Conservation (phyloP, 1,284 basidiomycete genomes). For the Microbotryum silenes-acaulis region DNA sequence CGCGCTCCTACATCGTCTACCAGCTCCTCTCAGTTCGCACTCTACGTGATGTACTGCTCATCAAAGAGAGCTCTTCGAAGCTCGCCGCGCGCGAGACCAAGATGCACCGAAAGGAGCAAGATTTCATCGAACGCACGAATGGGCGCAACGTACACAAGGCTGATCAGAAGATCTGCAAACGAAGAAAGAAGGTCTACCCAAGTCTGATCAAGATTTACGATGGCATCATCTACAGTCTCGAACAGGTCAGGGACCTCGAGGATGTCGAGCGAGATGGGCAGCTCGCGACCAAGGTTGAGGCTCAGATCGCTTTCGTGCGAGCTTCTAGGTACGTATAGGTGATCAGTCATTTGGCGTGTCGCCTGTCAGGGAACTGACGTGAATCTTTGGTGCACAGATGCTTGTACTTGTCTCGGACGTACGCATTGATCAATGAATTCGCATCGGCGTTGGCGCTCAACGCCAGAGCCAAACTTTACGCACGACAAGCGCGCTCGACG, state of each 20-base stretch:
- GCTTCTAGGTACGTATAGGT: conserved; percentile 54
- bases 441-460: conserved; percentile 61
- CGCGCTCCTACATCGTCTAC: conserved; percentile 77
- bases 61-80: conserved; percentile 52
- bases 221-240: conserved; percentile 70
- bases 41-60: conserved; percentile 75
- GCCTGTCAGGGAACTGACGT: neutral
- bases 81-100: conserved; percentile 40
- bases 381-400: conserved; percentile 45
- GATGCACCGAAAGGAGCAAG: conserved; percentile 13
- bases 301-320: conserved; percentile 62
- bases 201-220: conserved; percentile 81
- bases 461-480: conserved; percentile 59
- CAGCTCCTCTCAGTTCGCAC: conserved; percentile 77
- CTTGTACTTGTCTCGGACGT: conserved; percentile 62
- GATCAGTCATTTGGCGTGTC: neutral
- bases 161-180: conserved; percentile 49
- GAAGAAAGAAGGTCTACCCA: conserved; percentile 55
- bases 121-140: conserved; percentile 12
- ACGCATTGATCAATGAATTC: conserved; percentile 59
- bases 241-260: conserved; percentile 69
- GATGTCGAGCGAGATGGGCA: conserved; percentile 82
- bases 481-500: conserved; percentile 54
- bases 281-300: conserved; percentile 66
- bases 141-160: conserved; percentile 42